Evolutionary conservation across 176 grass and related monocot species (phyloP).

Genomic region (Phoenix dactylifera): DNA sequence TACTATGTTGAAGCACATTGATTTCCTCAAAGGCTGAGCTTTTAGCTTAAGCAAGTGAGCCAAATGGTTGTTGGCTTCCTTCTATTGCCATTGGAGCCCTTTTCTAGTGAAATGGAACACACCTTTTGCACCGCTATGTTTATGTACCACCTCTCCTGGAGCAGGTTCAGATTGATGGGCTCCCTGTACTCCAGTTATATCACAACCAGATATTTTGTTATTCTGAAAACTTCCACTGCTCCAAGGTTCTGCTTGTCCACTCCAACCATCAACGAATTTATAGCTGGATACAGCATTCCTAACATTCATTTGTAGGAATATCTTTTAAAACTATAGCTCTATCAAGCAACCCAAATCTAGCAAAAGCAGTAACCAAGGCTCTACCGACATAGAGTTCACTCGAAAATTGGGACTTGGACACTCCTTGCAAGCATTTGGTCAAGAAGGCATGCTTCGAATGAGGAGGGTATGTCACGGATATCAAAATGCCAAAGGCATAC

Average conservation of each 20-base stretch:
- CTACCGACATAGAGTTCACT: slow-evolving; percentile 62
- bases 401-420: slow-evolving; percentile 43
- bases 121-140: too few relatives aligned
- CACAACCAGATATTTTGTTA: slow-evolving; percentile 23
- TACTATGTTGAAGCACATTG: slow-evolving; percentile 51
- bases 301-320: slow-evolving; percentile 44
- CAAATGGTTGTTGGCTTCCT: slow-evolving; percentile 55
- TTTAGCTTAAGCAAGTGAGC: slow-evolving; percentile 51
- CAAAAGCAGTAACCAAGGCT: slow-evolving; percentile 61
- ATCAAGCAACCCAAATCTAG: slow-evolving; percentile 41
- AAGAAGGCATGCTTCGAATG: slow-evolving; percentile 28
- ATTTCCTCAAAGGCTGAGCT: slow-evolving; percentile 46
- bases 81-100: slow-evolving; percentile 15
- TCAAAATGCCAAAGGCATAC: slow-evolving; percentile 66
- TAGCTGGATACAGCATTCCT: slow-evolving; percentile 49
- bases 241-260: slow-evolving; percentile 47
- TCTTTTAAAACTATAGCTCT: slow-evolving; percentile 28
- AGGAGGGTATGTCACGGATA: slow-evolving; percentile 27
- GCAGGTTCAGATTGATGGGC: too few relatives aligned
- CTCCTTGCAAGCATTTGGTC: slow-evolving; percentile 36
- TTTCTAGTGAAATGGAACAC: too few relatives aligned
- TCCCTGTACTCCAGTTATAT: not conserved
- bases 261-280: slow-evolving; percentile 62
- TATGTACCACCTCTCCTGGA: too few relatives aligned
- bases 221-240: slow-evolving; percentile 45